A percentile compares a stretch with the other conserved stretches of the same genome.
Conservation (phyloP, 2,329 filamentous ascomycete species). For the Fonsecaea pedrosoi region DNA sequence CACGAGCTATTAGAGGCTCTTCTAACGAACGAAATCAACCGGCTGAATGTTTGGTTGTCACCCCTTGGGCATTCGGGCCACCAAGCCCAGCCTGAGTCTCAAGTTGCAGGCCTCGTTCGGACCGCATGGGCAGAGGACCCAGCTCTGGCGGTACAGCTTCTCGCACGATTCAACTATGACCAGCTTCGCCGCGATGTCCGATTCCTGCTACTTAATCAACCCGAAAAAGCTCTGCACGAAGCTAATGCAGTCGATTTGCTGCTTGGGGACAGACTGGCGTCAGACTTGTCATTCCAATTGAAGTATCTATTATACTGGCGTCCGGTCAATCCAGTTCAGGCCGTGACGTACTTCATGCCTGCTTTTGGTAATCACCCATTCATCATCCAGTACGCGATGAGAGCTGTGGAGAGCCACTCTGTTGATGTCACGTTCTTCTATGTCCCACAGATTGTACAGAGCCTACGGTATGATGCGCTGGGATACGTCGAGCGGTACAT, state of each 20-base stretch:
- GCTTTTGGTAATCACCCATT: slow-evolving; percentile 90
- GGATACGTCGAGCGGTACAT: slow-evolving; percentile 98
- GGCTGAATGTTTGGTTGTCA: slow-evolving; percentile 87
- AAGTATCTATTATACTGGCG: slow-evolving; percentile 96
- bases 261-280: slow-evolving; percentile 75
- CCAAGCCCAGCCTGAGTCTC: slow-evolving; percentile 33
- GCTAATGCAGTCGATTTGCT: slow-evolving; percentile 84
- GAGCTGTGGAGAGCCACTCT: slow-evolving; percentile 88
- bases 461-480: slow-evolving; percentile 86
- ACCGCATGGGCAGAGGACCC: slow-evolving; percentile 89
- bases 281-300: slow-evolving; percentile 81
- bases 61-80: slow-evolving; percentile 67
- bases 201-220: slow-evolving; percentile 78
- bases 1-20: slow-evolving; percentile 82
- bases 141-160: slow-evolving; percentile 84
- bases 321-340: slow-evolving; percentile 88
- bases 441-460: slow-evolving; percentile 96
- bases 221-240: slow-evolving; percentile 80
- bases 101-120: slow-evolving; percentile 70
- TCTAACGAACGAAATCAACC: slow-evolving; percentile 81
- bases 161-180: slow-evolving; percentile 76
- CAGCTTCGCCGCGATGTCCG: slow-evolving; percentile 78
- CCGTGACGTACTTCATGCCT: slow-evolving; percentile 90
- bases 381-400: slow-evolving; percentile 95
- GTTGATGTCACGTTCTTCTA: slow-evolving; percentile 99